These are phyloP conservation scores for Neotropicomus parvogracilis DNA, from an alignment of 1,284 basidiomycete species.

Conservation along the genomic window DNA sequence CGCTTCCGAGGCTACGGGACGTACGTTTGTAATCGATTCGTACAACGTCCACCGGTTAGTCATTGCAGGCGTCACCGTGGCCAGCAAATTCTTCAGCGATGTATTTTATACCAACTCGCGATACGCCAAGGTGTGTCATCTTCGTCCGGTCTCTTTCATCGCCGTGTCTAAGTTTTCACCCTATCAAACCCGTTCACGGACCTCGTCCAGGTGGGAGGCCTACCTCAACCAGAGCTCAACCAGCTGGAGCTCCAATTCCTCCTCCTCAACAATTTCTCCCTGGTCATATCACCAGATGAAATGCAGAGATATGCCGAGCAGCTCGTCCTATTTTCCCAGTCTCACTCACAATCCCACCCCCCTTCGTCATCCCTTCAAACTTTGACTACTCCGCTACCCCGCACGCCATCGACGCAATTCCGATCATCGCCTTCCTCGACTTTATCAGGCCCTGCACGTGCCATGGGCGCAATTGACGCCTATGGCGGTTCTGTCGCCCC, in stretches of 20 bases:
- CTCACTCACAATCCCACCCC: constrained; percentile 29
- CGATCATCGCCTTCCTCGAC: constrained; percentile 16
- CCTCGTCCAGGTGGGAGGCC: constrained; percentile 75
- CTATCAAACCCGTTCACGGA: neutral
- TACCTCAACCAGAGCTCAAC: constrained; percentile 92
- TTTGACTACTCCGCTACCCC: constrained; percentile 21
- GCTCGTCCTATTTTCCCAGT: constrained; percentile 63
- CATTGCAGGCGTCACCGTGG: constrained; percentile 96
- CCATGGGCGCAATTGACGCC: constrained; percentile 55
- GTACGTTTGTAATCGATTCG: constrained; percentile 91
- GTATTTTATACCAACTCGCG: constrained; percentile 99
- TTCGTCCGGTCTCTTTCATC: neutral
- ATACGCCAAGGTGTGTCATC: constrained; percentile 85
- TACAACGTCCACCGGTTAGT: constrained; percentile 96
- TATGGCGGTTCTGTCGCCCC: constrained; percentile 39
- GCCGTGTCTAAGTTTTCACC: neutral
- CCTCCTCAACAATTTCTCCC: constrained; percentile 90
- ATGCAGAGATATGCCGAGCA: constrained; percentile 96
- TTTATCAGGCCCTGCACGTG: constrained; percentile 40
- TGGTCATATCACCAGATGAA: constrained; percentile 86
- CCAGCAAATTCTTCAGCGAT: constrained; percentile 98
- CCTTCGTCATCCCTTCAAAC: constrained; percentile 28
- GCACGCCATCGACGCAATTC: constrained; percentile 23
- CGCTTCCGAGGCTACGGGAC: constrained; percentile 59
- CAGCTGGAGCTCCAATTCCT: constrained; percentile 97